These are phyloP conservation scores for Ceratocystis papillata DNA, from an alignment of 2,329 filamentous ascomycete species.

Conservation along the genomic window DNA sequence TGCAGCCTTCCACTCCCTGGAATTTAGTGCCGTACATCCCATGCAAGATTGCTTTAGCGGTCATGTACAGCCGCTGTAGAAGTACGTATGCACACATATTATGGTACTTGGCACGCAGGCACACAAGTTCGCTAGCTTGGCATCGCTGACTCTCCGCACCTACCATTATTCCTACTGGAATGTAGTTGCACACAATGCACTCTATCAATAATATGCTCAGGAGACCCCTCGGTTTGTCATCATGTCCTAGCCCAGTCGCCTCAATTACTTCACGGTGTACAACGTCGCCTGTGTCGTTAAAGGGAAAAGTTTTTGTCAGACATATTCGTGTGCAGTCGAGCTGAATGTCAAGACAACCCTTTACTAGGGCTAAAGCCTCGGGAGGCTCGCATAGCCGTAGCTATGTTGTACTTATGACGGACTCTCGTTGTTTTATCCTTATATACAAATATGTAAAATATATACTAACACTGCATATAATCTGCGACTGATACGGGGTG, in stretches of 20 bases:
- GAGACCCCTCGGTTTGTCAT: not conserved
- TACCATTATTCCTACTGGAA: not conserved
- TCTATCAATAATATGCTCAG: not conserved
- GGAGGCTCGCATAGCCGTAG: constrained; percentile 1
- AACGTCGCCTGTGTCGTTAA: not conserved
- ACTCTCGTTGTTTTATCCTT: not conserved
- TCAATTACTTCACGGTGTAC: not conserved
- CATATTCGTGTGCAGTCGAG: not conserved
- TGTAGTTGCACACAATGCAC: not conserved
- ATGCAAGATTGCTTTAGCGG: not conserved
- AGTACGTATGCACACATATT: not conserved
- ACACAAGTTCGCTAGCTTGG: not conserved
- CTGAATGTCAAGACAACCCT: not conserved
- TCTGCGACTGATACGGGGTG: not conserved
- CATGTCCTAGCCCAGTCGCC: not conserved
- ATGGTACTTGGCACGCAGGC: not conserved
- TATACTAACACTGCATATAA: not conserved
- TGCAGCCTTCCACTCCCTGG: not conserved
- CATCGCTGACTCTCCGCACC: not conserved
- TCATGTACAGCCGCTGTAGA: not conserved
- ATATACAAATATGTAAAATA: not conserved
- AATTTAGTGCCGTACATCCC: not conserved
- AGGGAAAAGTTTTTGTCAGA: not conserved
- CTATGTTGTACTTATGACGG: no score
- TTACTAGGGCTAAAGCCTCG: not conserved